A percentile compares a stretch with the other conserved stretches of the same genome.
phyloP scores from a whole-genome alignment of 768 basidiomycete species.

The Rhizopogon roseolus region DNA sequence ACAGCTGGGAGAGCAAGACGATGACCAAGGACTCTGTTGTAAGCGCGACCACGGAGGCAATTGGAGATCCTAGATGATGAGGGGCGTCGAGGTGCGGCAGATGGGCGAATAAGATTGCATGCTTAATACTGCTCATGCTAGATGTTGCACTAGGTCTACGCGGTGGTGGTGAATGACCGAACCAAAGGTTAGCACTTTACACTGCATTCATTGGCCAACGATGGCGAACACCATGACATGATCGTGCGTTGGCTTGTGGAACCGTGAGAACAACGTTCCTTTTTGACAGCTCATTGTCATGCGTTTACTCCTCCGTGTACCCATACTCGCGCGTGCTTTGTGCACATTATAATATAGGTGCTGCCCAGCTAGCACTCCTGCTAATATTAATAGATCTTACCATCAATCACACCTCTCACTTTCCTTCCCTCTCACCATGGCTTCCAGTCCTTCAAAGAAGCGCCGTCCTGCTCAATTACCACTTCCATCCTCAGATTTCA shows the following conservation, averaged over 20 bases:
- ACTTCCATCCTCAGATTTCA: conserved; percentile 12
- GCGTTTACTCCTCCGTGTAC: too few species aligned
- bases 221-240: background rate
- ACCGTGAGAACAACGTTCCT: conserved; percentile 1
- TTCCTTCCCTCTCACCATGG: background rate
- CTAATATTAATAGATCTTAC: too few species aligned
- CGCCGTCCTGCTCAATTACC: conserved; percentile 9
- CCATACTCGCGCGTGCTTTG: too few species aligned
- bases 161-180: too few species aligned
- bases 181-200: too few species aligned
- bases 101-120: background rate
- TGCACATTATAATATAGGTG: too few species aligned
- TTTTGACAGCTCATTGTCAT: background rate
- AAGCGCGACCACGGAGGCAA: conserved; percentile 39
- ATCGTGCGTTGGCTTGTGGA: background rate
- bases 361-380: background rate
- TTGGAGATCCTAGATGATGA: conserved; percentile 50
- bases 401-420: too few species aligned
- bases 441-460: conserved; percentile 2
- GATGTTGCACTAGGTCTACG: background rate
- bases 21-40: conserved; percentile 52
- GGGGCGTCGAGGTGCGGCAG: conserved; percentile 37
- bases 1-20: conserved; percentile 59
- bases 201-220: too few species aligned
- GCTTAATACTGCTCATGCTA: background rate